Conservation (phyloP, 441 rosid genomes). For the Metrosideros polymorpha region DNA sequence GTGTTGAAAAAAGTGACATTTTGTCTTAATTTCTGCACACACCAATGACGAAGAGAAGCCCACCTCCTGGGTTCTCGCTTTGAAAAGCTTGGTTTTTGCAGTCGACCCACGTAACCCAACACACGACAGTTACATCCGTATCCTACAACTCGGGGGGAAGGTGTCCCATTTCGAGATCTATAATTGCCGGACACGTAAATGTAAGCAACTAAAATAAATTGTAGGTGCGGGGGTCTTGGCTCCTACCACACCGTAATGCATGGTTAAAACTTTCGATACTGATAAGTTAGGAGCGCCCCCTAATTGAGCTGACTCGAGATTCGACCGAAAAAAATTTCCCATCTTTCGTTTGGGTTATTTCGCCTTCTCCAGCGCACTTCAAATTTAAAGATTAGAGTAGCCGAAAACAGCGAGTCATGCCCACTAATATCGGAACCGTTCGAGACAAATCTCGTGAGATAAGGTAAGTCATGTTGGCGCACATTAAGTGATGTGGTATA, state of each 20-base stretch:
- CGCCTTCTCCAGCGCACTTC: too few species aligned
- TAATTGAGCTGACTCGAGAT: background rate
- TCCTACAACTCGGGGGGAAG: background rate
- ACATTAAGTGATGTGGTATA: too few species aligned
- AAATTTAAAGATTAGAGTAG: background rate
- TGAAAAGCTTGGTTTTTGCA: background rate
- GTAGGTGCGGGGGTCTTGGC: background rate
- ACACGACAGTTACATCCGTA: background rate
- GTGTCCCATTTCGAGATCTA: background rate
- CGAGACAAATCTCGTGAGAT: background rate
- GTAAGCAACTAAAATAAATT: background rate
- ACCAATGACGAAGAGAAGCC: background rate
- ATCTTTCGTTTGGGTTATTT: too few species aligned
- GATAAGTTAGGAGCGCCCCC: background rate
- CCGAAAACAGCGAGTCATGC: background rate
- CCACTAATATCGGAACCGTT: background rate
- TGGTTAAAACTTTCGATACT: background rate
- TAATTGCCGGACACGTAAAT: background rate
- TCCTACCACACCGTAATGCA: background rate
- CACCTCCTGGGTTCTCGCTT: background rate
- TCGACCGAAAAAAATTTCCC: too few species aligned
- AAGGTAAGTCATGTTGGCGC: too few species aligned
- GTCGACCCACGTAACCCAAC: background rate
- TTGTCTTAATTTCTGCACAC: background rate
- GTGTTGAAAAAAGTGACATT: background rate